Evolutionary conservation across 345 rosid genomes (phyloP), one percentile per base, ranked within the genome.

Genomic region (Leavenworthia alabamica): DNA sequence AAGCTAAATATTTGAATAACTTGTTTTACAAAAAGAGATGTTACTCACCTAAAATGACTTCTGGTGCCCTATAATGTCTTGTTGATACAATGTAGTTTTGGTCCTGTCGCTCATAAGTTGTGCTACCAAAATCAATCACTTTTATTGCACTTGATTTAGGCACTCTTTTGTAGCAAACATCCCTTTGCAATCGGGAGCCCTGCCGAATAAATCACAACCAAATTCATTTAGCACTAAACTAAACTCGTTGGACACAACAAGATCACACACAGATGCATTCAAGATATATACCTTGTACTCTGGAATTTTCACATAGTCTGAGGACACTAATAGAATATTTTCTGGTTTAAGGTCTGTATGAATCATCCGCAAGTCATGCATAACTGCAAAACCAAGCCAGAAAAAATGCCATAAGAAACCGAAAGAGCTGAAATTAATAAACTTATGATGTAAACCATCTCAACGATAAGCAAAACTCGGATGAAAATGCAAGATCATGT

Each of bases 281-380:
- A 8, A 48, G 6, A 41, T n/a, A 41, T n/a, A 7, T 67, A 86
- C 97, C 90, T 82, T 86, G 78, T 83, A 82, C 49, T 86, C 95
- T 4, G 88, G 88, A 68, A 89, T 79, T 60, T 85, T 89, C 54
- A 81, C 77, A 74, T 83, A 86, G 23, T 89, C 97, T 0, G 95
- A 47, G 16, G 92, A 86, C 55, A 82, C 88, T 9, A 89, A 66
- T 7, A 89, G 90, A 42, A 89, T 77, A 40, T 89, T 89, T 72
- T 89, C 97, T 39, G 97, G 97, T 75, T 89, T 89, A 73, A 89
- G 73, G 70, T 89, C 97, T 0, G 97, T 89, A 62, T 89, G 97
- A 58, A 89, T 83, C 79, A 89, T 71, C 42, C 54, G 78, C 83
- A 89, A 55, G 33, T 86, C 97, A 80, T 89, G 95, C 95, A 89